These are phyloP conservation scores for Russula dissimulans DNA, from an alignment of 768 basidiomycete genomes.

Conservation along the genomic window DNA sequence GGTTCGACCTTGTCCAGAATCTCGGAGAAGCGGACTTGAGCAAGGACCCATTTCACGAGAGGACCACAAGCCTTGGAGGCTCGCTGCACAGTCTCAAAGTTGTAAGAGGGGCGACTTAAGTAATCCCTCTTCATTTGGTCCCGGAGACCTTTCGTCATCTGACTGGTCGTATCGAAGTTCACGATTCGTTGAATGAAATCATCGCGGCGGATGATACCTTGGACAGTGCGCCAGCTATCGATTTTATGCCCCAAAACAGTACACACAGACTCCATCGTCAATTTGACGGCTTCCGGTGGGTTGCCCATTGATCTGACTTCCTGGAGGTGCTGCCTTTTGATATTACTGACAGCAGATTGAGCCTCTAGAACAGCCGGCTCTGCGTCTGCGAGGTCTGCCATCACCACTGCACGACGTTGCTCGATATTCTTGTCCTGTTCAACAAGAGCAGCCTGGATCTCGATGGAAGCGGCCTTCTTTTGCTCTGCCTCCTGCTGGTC, in stretches of 20 bases:
- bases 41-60: conserved; percentile 95
- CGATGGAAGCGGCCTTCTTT: conserved; percentile 93
- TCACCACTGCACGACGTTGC: conserved; percentile 79
- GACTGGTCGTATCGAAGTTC: conserved; percentile 83
- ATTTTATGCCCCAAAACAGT: conserved; percentile 94
- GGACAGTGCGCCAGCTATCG: conserved; percentile 93
- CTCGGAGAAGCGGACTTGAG: conserved; percentile 94
- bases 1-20: conserved; percentile 97
- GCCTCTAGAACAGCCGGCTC: conserved; percentile 96
- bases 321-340: conserved; percentile 90
- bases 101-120: conserved; percentile 82
- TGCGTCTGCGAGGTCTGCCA: conserved; percentile 93
- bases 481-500: conserved; percentile 99
- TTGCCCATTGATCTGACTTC: conserved; percentile 98
- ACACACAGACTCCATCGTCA: conserved; percentile 98
- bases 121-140: conserved; percentile 91
- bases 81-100: conserved; percentile 89
- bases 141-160: conserved; percentile 84
- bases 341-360: conserved; percentile 91
- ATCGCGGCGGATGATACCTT: conserved; percentile 90
- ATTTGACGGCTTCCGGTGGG: conserved; percentile 93
- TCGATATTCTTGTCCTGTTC: conserved; percentile 87
- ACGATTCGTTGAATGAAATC: conserved; percentile 96
- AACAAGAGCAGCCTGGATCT: conserved; percentile 88
- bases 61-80: conserved; percentile 97